A percentile compares a stretch with the other conserved stretches of the same genome.
These are phyloP conservation scores for Phytophthora podocarpi DNA, from an alignment of 352 stramenopile species.

Conservation along the genomic window DNA sequence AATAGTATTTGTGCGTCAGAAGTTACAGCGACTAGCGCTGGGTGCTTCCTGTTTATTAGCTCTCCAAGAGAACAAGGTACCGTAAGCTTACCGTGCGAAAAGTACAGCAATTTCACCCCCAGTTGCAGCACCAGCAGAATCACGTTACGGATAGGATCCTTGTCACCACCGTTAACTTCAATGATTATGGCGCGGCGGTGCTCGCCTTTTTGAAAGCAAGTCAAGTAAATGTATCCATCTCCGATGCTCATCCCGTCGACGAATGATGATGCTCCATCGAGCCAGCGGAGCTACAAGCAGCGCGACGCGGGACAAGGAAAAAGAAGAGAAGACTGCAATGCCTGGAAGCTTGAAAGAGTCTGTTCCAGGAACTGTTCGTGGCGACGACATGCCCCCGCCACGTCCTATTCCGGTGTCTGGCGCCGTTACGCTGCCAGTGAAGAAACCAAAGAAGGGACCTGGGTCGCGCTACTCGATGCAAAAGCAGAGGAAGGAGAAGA, in stretches of 20 bases:
- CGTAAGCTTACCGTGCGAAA: no score
- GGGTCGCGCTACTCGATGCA: background rate
- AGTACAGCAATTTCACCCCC: no score
- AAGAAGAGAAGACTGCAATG: background rate
- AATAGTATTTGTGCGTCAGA: background rate
- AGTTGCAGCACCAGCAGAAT: no score
- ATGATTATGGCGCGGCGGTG: slow-evolving; percentile 16
- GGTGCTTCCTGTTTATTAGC: no score
- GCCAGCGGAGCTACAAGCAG: background rate
- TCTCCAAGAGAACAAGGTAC: no score
- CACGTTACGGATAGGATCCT: no score
- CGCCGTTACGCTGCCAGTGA: slow-evolving; percentile 2
- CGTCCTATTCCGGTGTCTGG: background rate
- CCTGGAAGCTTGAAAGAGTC: background rate
- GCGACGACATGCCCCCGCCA: slow-evolving; percentile 1
- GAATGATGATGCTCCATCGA: slow-evolving; percentile 20
- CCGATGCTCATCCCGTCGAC: background rate
- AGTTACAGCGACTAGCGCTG: no score
- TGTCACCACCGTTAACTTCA: slow-evolving; percentile 14
- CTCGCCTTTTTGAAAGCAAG: slow-evolving; percentile 5
- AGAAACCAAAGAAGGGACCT: background rate
- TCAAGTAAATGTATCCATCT: slow-evolving; percentile 14
- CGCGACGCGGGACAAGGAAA: background rate
- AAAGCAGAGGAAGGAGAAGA: slow-evolving; percentile 18
- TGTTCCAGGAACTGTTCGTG: background rate